phyloP scores from a whole-genome alignment of 139 green algal species.

The Asterochloris sp. region DNA sequence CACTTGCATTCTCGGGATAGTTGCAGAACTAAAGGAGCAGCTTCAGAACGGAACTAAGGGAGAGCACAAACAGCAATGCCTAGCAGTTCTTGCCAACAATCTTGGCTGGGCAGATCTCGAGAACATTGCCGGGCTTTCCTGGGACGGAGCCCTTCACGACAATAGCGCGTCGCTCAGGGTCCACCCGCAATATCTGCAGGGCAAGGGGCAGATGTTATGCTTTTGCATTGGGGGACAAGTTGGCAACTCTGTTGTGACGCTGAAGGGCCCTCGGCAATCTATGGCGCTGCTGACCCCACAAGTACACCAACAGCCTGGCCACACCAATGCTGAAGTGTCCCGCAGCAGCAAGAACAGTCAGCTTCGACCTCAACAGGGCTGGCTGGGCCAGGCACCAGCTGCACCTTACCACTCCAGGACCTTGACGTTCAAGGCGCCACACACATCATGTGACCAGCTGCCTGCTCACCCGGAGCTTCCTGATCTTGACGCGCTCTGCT shows the following conservation, averaged over 20 bases:
- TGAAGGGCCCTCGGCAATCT: too few species aligned
- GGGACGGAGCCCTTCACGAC: slow-evolving; percentile 92
- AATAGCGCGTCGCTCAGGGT: slow-evolving; percentile 76
- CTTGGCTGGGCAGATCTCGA: slow-evolving; percentile 85
- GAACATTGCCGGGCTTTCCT: slow-evolving; percentile 90
- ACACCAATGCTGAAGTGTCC: too few species aligned
- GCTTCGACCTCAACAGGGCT: too few species aligned
- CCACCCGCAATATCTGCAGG: slow-evolving; percentile 76
- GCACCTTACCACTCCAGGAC: too few species aligned
- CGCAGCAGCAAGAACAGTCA: too few species aligned
- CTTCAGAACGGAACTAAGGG: not conserved
- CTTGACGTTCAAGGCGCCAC: too few species aligned
- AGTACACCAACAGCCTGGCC: too few species aligned
- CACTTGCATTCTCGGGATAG: not conserved
- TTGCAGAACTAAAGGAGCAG: not conserved
- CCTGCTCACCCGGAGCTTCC: slow-evolving; percentile 66
- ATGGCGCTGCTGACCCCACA: too few species aligned
- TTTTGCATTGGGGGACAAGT: too few species aligned
- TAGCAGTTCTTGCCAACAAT: slow-evolving; percentile 52
- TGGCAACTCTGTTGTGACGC: too few species aligned
- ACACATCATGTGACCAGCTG: not conserved
- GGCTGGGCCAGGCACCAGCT: too few species aligned
- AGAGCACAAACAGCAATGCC: not conserved
- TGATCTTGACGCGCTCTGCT: slow-evolving; percentile 72
- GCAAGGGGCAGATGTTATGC: not conserved